Base-by-base conservation (phyloP, 176 grass and related monocot genomes). In the Paspalum vaginatum region DNA sequence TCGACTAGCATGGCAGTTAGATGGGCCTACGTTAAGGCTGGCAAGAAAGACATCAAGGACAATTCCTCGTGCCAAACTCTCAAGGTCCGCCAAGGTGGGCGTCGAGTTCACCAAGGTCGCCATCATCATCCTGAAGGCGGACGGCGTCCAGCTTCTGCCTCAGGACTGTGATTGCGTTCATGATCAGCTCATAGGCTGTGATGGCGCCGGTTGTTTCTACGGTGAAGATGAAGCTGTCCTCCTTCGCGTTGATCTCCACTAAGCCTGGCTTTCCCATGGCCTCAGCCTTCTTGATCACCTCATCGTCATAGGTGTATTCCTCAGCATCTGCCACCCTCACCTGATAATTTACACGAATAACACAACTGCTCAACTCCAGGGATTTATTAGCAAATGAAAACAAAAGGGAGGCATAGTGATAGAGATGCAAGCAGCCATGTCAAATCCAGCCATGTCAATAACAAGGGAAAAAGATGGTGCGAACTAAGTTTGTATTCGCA, bases 171-270 rank as follows among this genome's bases (percentile, higher is more conserved):
- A 93, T 89, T 7, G 88, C 95, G 10, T 95, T 95, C 41, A 91
- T 80, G 41, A 98, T 89, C 86, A 98, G 52, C 65, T 98, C 92
- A 3, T 83, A 85, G 43, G 95, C 86, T 62, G 91, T 93, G 55
- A 99, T 65, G 11, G 96, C 96, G 8, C 90, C 96, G 0, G 92
- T 95, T 7, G 90, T 89, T 46, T 99, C 93, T 15, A 99, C 90
- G 0, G 96, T 99, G 88, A 99, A 99, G 20, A 99, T 86, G 63
- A 95, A 99, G 67, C 96, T 95, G 63, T 95, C 93, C 68, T 95
- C 92, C 81, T 93, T 93, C 0, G 88, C 79, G 10, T 70, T 91
- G 77, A 99, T 93, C 79, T 93, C 96, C 4, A 99, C 58, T 24
- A 99, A 65, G 65, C 93, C 96, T 20, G 96, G 88, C 77, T 93